Evolutionary conservation across 306 rosid genomes (phyloP).

Genomic region (Nissolia schottii): DNA sequence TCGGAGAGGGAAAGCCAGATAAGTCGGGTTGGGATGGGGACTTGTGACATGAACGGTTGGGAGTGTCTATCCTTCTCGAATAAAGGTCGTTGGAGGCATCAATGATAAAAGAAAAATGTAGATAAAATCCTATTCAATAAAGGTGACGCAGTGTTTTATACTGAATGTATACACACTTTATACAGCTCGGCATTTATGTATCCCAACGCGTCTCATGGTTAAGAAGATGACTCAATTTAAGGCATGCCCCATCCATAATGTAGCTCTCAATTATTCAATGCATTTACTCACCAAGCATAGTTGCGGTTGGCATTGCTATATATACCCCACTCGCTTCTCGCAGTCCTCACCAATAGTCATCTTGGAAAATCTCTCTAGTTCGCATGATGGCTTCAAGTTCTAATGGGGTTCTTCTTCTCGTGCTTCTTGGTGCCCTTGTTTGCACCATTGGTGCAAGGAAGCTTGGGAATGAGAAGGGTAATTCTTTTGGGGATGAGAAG

Average conservation of each 20-base stretch:
- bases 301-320: constrained; percentile 26
- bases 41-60: constrained; percentile 11
- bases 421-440: constrained; percentile 46
- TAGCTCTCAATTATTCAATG: neutral
- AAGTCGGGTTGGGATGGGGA: constrained; percentile 10
- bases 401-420: constrained; percentile 38
- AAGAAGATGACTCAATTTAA: constrained; percentile 40
- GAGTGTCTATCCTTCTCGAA: constrained; percentile 29
- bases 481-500: constrained; percentile 40
- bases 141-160: too few relatives aligned
- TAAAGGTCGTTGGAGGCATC: constrained; percentile 47
- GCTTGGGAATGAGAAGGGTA: constrained; percentile 37
- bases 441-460: constrained; percentile 59
- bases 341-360: neutral
- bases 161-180: too few relatives aligned
- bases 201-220: constrained; percentile 41
- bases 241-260: constrained; percentile 29
- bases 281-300: neutral
- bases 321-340: constrained; percentile 25
- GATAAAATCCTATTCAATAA: too few relatives aligned
- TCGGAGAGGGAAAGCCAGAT: neutral
- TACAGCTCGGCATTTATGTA: too few relatives aligned
- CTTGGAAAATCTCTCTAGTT: neutral
- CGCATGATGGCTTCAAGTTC: constrained; percentile 19
- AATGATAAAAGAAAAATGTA: too few relatives aligned